Evolutionary conservation across 140 eudicot genomes (phyloP), one percentile per base, ranked within the genome.

Genomic region (Oenanthe javanica): DNA sequence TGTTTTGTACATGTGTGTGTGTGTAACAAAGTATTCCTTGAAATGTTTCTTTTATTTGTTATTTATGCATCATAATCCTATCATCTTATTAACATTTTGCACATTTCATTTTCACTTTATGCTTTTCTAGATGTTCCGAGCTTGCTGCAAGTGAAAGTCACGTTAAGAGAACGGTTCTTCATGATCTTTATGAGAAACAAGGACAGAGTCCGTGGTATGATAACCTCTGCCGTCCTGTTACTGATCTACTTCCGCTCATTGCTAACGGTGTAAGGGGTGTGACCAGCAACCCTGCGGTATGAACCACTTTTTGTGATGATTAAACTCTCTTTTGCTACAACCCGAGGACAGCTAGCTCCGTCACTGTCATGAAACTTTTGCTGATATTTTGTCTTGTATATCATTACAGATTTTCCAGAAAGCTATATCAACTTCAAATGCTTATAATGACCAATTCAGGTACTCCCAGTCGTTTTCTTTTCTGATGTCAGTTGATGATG

Each of bases 181-280:
- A 95, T 81, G 97, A 95, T 75, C 97, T 95, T 4, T 95, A 95
- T 49, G 97, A 95, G 77, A 95, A 92, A 82, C 88, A 92, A 86
- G 97, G 99, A 38, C 99, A 95, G 81, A 95, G 99, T 86, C 99
- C 99, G 0, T 95, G 99, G 99, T 95, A 95, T 36, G 99, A 95
- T 77, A 95, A 95, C 82, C 87, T 95, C 11, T 95, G 99, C 88
- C 94, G 99, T 69, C 99, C 99, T n/a, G 97, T 95, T 74, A 89
- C 99, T 0, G 99, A 95, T 88, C 96, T 95, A 31, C 83, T 95
- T 79, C 99, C 99, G n/a, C 77, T 92, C 77, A 95, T 95, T 70
- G 95, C 82, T 79, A 89, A 91, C 83, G 99, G 99, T 31, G 99
- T 95, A 21, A 87, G 99, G 86, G 99, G 99, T 81, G 99, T 95